Percentiles rank a stretch among this genome's conserved stretches.
Conservation (phyloP, 23 red algal genomes). For the Chondrus crispus region DNA sequence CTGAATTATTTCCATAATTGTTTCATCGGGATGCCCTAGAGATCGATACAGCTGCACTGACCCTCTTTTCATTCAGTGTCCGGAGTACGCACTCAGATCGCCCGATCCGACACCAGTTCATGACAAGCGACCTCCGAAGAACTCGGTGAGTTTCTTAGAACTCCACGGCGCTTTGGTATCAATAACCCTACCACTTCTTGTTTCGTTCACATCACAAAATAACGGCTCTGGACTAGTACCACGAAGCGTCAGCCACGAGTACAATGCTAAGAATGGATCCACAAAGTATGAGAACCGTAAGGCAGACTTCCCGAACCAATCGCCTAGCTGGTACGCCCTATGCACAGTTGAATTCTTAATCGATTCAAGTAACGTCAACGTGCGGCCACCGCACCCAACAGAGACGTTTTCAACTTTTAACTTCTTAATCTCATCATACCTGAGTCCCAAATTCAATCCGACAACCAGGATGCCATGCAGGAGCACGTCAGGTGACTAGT, state of each 20-base stretch:
- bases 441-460: neutral
- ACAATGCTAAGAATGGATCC: neutral
- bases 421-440: constrained; percentile 7
- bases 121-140: neutral
- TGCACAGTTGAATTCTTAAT: neutral
- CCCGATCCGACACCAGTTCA: neutral
- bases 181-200: neutral
- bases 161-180: neutral
- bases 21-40: neutral
- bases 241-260: neutral
- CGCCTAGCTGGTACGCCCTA: neutral
- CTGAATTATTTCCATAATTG: constrained; percentile 1
- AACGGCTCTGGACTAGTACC: neutral
- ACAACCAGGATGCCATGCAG: constrained; percentile 11
- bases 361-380: neutral
- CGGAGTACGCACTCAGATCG: neutral
- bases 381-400: neutral
- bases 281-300: neutral
- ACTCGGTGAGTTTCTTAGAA: neutral
- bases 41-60: constrained; percentile 19
- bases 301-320: neutral
- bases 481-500: neutral
- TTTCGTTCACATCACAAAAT: neutral
- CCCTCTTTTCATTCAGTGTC: constrained; percentile 20
- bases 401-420: constrained; percentile 12